Conservation (phyloP, 306 rosid species). For the Trichosanthes cucumerina region DNA sequence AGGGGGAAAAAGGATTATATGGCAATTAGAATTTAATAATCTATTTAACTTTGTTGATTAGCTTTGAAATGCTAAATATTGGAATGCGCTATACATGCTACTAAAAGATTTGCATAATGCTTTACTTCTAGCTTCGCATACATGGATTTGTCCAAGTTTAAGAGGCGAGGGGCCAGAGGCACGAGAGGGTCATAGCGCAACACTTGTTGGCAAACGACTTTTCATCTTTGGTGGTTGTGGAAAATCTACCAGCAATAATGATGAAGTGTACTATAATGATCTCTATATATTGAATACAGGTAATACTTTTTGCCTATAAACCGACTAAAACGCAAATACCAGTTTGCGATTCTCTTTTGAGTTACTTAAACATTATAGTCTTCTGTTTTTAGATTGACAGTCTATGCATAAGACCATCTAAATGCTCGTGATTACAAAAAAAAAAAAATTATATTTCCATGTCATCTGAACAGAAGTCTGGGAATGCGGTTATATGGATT, state of each 20-base stretch:
- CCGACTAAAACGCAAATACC: slow-evolving; percentile 6
- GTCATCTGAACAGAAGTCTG: background rate
- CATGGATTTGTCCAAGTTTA: slow-evolving; percentile 69
- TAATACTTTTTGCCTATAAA: slow-evolving; percentile 18
- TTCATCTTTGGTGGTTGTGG: slow-evolving; percentile 96
- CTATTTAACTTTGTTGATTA: background rate
- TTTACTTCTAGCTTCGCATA: slow-evolving; percentile 41
- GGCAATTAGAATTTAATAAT: background rate
- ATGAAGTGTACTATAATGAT: slow-evolving; percentile 79
- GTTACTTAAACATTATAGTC: background rate
- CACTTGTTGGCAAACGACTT: slow-evolving; percentile 75
- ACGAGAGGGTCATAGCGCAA: slow-evolving; percentile 92
- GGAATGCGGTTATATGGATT: background rate
- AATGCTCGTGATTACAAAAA: background rate
- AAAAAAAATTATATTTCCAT: background rate
- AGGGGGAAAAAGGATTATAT: background rate
- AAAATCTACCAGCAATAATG: slow-evolving; percentile 49
- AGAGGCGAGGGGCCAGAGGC: slow-evolving; percentile 94
- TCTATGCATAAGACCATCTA: background rate
- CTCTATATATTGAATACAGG: slow-evolving; percentile 89
- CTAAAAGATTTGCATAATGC: slow-evolving; percentile 6
- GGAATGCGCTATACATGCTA: background rate
- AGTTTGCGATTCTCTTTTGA: background rate
- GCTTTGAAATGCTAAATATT: background rate
- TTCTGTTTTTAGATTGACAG: background rate